Evolutionary conservation across 2,329 filamentous ascomycete genomes (phyloP).

Genomic region (Cadophora luteo-olivacea): DNA sequence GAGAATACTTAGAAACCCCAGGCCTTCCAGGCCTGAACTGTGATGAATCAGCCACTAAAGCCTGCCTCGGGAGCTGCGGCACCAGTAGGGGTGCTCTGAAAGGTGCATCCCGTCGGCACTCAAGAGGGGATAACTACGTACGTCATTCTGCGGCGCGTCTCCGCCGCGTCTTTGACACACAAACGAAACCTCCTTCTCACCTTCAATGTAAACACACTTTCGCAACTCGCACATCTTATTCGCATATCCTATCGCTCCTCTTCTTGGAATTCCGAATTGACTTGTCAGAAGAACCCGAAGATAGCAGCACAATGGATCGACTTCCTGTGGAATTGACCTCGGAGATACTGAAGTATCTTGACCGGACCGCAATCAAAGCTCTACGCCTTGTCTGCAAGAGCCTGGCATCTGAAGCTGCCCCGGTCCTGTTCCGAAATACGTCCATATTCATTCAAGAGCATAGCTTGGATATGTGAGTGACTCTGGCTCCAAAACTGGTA

Average conservation of each 20-base stretch:
- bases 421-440: not conserved
- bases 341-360: slow-evolving; percentile 12
- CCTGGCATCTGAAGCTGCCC: not conserved
- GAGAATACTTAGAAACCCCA: no score
- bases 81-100: no score
- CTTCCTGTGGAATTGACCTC: slow-evolving; percentile 8
- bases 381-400: slow-evolving; percentile 12
- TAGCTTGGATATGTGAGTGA: not conserved
- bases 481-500: not conserved
- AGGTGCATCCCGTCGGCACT: no score
- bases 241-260: not conserved
- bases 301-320: slow-evolving; percentile 5
- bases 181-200: not conserved
- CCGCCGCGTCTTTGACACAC: not conserved
- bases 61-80: no score
- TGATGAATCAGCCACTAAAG: no score
- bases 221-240: not conserved
- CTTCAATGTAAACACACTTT: not conserved
- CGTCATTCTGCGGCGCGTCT: not conserved
- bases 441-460: slow-evolving; percentile 11
- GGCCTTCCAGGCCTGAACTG: no score
- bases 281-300: not conserved
- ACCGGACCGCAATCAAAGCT: not conserved
- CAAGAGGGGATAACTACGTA: no score
- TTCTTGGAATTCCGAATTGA: not conserved